phyloP scores from a whole-genome alignment of 768 basidiomycete genomes.

The Boletus reticulatus region DNA sequence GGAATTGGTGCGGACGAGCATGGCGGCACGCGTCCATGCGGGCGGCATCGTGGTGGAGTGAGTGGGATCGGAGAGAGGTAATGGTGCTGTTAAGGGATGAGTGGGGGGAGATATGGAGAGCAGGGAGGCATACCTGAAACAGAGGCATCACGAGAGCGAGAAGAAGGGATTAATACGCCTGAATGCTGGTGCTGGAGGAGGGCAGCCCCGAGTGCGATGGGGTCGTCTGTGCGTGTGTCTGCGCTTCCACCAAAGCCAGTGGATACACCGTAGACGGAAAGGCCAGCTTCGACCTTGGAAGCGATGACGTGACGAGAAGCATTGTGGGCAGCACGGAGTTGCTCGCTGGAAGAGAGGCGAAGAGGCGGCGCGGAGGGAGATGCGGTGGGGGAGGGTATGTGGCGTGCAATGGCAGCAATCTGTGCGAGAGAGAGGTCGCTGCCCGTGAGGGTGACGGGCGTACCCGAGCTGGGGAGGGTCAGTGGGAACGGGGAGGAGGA shows the following conservation, averaged over 20 bases:
- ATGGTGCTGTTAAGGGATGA: slow-evolving; percentile 18
- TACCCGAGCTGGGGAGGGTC: slow-evolving; percentile 49
- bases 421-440: slow-evolving; percentile 71
- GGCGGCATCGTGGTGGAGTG: slow-evolving; percentile 76
- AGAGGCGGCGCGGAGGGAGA: slow-evolving; percentile 30
- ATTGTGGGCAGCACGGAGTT: slow-evolving; percentile 50
- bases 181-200: slow-evolving; percentile 82
- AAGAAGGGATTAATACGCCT: slow-evolving; percentile 65
- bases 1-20: slow-evolving; percentile 85
- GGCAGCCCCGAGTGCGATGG: slow-evolving; percentile 72
- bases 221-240: slow-evolving; percentile 76
- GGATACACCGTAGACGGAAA: slow-evolving; percentile 81
- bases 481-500: not conserved
- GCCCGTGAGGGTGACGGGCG: slow-evolving; percentile 64
- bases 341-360: slow-evolving; percentile 18
- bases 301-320: slow-evolving; percentile 63
- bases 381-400: slow-evolving; percentile 39
- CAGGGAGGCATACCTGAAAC: not conserved
- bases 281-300: slow-evolving; percentile 62
- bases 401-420: slow-evolving; percentile 73
- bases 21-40: slow-evolving; percentile 85
- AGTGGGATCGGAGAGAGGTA: slow-evolving; percentile 72
- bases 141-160: slow-evolving; percentile 18
- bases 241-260: slow-evolving; percentile 89
- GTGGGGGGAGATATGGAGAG: not conserved